Evolutionary conservation across 2,329 filamentous ascomycete species (phyloP).

Genomic region (Colletotrichum ledebouriae): DNA sequence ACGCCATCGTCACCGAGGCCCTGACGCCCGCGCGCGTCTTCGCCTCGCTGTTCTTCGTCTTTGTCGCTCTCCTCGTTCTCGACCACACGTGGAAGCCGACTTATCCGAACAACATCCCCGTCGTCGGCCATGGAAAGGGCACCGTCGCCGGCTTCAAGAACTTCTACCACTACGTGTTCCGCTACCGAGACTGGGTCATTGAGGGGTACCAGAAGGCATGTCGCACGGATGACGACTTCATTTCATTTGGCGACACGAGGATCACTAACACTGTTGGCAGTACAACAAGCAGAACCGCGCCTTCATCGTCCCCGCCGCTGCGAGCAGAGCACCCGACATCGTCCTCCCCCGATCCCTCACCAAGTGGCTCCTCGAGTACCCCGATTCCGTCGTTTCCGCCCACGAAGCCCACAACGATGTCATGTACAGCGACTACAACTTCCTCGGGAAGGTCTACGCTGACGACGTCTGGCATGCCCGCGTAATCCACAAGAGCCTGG

Average conservation of each 20-base stretch:
- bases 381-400: conserved; percentile 58
- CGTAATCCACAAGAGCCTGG: conserved; percentile 60
- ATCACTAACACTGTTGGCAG: conserved; percentile 44
- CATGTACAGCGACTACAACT: conserved; percentile 57
- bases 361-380: conserved; percentile 61
- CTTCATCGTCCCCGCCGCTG: conserved; percentile 58
- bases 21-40: conserved; percentile 50
- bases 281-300: conserved; percentile 57
- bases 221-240: not conserved
- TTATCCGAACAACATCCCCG: conserved; percentile 56
- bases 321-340: conserved; percentile 58
- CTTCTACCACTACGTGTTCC: conserved; percentile 54
- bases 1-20: conserved; percentile 47
- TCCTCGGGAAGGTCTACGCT: conserved; percentile 54
- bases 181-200: conserved; percentile 56
- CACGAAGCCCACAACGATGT: conserved; percentile 57
- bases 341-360: conserved; percentile 60
- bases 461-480: conserved; percentile 55
- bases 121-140: conserved; percentile 56
- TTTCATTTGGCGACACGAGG: not conserved
- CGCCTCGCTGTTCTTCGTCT: conserved; percentile 49
- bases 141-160: conserved; percentile 55
- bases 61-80: conserved; percentile 55
- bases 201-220: conserved; percentile 59
- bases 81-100: conserved; percentile 56